Evolutionary conservation across 2,329 filamentous ascomycete species (phyloP), one percentile per base, ranked within the genome.

Genomic region (Knufia petricola): DNA sequence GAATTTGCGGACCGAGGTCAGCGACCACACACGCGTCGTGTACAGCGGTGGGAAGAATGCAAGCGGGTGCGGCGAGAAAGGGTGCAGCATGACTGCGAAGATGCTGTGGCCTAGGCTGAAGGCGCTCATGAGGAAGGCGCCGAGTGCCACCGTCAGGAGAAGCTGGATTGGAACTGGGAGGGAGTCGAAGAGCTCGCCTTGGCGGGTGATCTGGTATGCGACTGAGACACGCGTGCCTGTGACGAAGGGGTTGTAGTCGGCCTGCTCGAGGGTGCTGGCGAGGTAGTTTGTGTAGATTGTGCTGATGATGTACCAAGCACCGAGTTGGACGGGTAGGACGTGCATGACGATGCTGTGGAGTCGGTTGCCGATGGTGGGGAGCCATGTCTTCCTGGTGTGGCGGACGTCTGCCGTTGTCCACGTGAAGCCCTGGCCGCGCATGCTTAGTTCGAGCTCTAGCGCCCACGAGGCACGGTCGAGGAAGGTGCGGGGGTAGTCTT

Each of bases 11-110:
- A 69, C 66, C 1, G 61, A 63, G 0, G 58, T 62, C 34, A 70
- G 60, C 26, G 66, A 61, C 68, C 68, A 71, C 7, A 68, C 59
- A 7, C 64, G 59, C 0, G 59, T 66, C 3, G 67, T 69, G 52
- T 70, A 70, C 0, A 70, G 59, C n/a, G 68, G 67, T 17, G 68
- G 69, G 48, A 70, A 70, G 57, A 68, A 70, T 0, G 66, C 64
- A 3, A 71, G 57, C 1, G 68, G 67, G 37, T 61, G 61, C 2
- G 68, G 68, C 4, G 64, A 62, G 2, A 70, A 55, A 1, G 67
- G 65, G 10, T 62, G 59, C 31, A 67, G 63, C 45, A 63, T 42
- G 20, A 70, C 67, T 1, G 68, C 68, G 52, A 66, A 67, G 17
- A 65, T 48, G 10, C 66, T 69, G 49, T 70, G 66, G 1, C 64